Conservation (phyloP, 768 basidiomycete species). For the Phlegmacium glaucopus region DNA sequence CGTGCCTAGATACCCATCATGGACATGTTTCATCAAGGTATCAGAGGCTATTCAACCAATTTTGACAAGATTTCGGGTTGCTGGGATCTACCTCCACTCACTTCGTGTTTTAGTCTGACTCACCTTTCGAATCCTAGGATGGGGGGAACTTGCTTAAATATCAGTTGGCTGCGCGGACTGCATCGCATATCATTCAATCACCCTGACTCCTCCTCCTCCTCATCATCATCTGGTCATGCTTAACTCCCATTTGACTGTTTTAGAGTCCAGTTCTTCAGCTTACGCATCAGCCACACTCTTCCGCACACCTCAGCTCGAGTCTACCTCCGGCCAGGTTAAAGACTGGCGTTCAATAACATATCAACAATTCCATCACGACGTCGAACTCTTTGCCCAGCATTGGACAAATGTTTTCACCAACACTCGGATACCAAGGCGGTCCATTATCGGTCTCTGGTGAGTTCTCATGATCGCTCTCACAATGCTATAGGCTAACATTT, state of each 20-base stretch:
- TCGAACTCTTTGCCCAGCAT: conserved; percentile 61
- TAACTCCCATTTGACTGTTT: conserved; percentile 60
- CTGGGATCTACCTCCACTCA: conserved; percentile 27
- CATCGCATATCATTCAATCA: conserved; percentile 12
- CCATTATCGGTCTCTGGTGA: conserved; percentile 74
- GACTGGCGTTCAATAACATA: conserved; percentile 65
- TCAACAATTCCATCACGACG: conserved; percentile 57
- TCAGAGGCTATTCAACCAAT: conserved; percentile 29
- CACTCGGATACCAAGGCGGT: conserved; percentile 44
- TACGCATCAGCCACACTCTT: conserved; percentile 54
- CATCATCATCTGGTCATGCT: conserved; percentile 28
- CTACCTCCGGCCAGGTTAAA: conserved; percentile 36
- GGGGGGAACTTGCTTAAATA: conserved; percentile 21
- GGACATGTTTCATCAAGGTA: conserved; percentile 21
- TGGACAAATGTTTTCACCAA: conserved; percentile 52
- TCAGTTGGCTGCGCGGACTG: conserved; percentile 2
- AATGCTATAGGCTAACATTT: conserved; percentile 1
- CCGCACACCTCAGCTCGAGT: conserved; percentile 49
- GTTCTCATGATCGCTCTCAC: conserved; percentile 20
- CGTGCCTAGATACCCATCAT: conserved; percentile 26
- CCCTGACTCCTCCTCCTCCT: no score
- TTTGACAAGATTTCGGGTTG: conserved; percentile 28
- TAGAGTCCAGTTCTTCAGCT: conserved; percentile 51
- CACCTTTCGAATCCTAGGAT: conserved; percentile 24
- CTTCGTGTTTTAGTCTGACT: conserved; percentile 30